Evolutionary conservation across 2,329 filamentous ascomycete species (phyloP).

Genomic region (Neospermospora avenae): DNA sequence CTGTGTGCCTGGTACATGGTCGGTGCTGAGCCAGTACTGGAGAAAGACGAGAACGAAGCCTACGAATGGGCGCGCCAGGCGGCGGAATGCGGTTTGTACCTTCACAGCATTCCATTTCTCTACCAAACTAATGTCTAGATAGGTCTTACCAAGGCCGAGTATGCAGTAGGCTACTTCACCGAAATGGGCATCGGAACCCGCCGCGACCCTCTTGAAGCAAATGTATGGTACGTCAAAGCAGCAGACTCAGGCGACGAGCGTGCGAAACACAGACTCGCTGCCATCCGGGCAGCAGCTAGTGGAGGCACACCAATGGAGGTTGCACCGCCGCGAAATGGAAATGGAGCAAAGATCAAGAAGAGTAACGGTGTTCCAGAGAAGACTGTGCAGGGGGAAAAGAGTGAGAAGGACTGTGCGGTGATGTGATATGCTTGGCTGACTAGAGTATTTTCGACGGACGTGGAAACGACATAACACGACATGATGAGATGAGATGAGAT

Average conservation of each 20-base stretch:
- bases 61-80: slow-evolving; percentile 93
- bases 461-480: background rate
- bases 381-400: slow-evolving; percentile 11
- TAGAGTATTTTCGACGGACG: background rate
- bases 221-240: slow-evolving; percentile 97
- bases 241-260: slow-evolving; percentile 89
- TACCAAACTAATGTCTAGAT: slow-evolving; percentile 12
- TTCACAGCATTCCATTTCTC: background rate
- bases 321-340: slow-evolving; percentile 26
- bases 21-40: slow-evolving; percentile 84
- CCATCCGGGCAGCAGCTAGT: slow-evolving; percentile 79
- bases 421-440: slow-evolving; percentile 22
- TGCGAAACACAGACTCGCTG: slow-evolving; percentile 79
- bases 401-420: slow-evolving; percentile 30
- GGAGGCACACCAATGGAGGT: slow-evolving; percentile 35
- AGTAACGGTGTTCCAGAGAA: slow-evolving; percentile 24
- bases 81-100: slow-evolving; percentile 72
- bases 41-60: slow-evolving; percentile 93
- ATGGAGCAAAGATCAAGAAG: slow-evolving; percentile 32
- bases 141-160: slow-evolving; percentile 66
- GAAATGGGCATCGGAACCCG: slow-evolving; percentile 98
- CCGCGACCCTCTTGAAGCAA: slow-evolving; percentile 91
- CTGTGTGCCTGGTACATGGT: slow-evolving; percentile 98
- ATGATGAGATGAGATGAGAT: background rate
- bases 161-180: slow-evolving; percentile 94